These are phyloP conservation scores for Ambrosiella beaveri DNA, from an alignment of 2,329 filamentous ascomycete genomes.

Conservation along the genomic window DNA sequence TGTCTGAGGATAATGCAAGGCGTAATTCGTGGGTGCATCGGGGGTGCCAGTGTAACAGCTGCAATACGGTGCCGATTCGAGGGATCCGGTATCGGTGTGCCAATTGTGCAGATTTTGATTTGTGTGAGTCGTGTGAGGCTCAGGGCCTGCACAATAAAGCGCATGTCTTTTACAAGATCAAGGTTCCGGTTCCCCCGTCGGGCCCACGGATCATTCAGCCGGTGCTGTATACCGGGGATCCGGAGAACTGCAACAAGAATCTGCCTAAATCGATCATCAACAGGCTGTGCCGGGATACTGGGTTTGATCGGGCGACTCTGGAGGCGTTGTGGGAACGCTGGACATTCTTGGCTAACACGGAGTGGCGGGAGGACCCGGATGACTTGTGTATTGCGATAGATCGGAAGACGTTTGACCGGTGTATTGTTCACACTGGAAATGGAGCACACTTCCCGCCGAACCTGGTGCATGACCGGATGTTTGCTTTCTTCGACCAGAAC, in stretches of 20 bases:
- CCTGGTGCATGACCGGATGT: slow-evolving; percentile 89
- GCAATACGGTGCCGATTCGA: slow-evolving; percentile 72
- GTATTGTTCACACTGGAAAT: slow-evolving; percentile 73
- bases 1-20: slow-evolving; percentile 81
- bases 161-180: slow-evolving; percentile 93
- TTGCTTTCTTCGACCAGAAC: slow-evolving; percentile 89
- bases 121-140: slow-evolving; percentile 85
- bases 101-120: slow-evolving; percentile 89
- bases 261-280: slow-evolving; percentile 52
- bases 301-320: slow-evolving; percentile 70
- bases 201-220: slow-evolving; percentile 65
- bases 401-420: slow-evolving; percentile 79
- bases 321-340: slow-evolving; percentile 96
- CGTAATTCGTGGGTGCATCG: slow-evolving; percentile 82
- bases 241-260: slow-evolving; percentile 48
- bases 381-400: slow-evolving; percentile 72
- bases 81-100: slow-evolving; percentile 87
- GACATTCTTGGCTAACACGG: slow-evolving; percentile 75
- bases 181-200: slow-evolving; percentile 72
- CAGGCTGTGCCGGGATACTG: slow-evolving; percentile 52
- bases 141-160: slow-evolving; percentile 65
- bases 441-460: slow-evolving; percentile 63
- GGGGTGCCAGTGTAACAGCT: slow-evolving; percentile 82
- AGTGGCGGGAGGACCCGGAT: slow-evolving; percentile 68
- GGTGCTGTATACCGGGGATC: slow-evolving; percentile 78